Evolutionary conservation across 768 basidiomycete species (phyloP), one percentile per base, ranked within the genome.

Genomic region (Calocera cornea): DNA sequence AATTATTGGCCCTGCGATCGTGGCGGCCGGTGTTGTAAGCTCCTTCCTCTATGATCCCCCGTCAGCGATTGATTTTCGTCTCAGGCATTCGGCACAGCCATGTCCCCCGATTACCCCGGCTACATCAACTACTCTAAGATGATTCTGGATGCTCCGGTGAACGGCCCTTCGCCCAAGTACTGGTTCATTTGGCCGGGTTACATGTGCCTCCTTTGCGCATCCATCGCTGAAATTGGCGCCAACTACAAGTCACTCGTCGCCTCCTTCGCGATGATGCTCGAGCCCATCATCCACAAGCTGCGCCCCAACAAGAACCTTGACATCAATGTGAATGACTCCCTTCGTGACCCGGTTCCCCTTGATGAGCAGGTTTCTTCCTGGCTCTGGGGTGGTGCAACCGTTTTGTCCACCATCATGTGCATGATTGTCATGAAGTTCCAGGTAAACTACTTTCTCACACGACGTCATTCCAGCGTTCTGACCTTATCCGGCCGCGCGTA

Each of bases 141-240:
- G 73, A 81, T 80, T 1, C 82, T 84, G 74, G 68, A 71, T 1
- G 79, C 85, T 66, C 79, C 80, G 10, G 69, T 80, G 67, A 74
- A 76, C 29, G 69, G 69, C 0, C 83, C 84, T 1, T 85, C 83
- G 22, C 82, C 83, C 16, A 80, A 83, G 34, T 84, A 85, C 74
- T 85, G 84, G 85, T 77, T 86, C 63, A 74, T 85, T 36, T 85
- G 84, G 85, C 84, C 84, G 36, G 84, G 85, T 73, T 81, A 84
- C 68, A 72, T 85, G 60, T 78, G 85, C 75, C 85, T 86, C 83
- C 76, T 86, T 70, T 70, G 85, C 67, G 85, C 83, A 74, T 83
- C 83, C 54, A 83, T 84, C 73, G 78, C 81, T 36, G 84, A 85
- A 67, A 79, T 85, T 66, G 67, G 78, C 64, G 71, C 83, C 69